Evolutionary conservation across 106 monocot genomes (phyloP), one percentile per base, ranked within the genome.

Genomic region (Apostasia shenzhenica): DNA sequence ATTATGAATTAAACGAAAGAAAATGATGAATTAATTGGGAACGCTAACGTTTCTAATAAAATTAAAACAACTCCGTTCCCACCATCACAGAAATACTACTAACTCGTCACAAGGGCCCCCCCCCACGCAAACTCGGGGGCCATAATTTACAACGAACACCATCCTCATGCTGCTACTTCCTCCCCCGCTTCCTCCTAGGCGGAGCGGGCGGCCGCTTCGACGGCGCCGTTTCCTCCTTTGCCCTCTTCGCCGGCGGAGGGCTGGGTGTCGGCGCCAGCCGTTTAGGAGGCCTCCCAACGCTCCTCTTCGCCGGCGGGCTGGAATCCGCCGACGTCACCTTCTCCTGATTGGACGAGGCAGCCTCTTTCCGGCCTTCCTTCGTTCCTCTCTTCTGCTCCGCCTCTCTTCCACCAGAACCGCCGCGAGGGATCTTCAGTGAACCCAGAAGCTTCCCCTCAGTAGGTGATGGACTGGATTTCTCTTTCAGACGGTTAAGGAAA

Each of bases 291-390:
- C 65, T 14, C 37, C 65, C 65, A 3, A 65, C 65, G 7, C 65
- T 65, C 12, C 65, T 47, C 49, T 65, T 65, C 49, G 62, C 42
- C 45, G 45, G 56, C 8, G 56, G 3, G 13, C 43, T n/a, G 4
- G 45, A 45, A 12, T 63, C 62, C 10, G 62, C 2, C 42, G 26
- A 26, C 26, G 8, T 8, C 8, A 50, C 4, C 8, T 50, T 50
- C 50, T 50, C 50, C 50, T 10, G 14, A 13, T 4, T 5, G 1
- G 44, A 8, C 12, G 62, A 45, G 45, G 62, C 45, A 1, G 45
- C 62, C 12, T 63, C 66, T 43, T 66, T 66, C 66, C 66, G 66
- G 8, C 66, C 66, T 37, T 66, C 66, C 9, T 66, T 48, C 14
- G 5, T 26, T 0, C 39, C 54, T 53, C 54, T 52, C 54, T 54